phyloP scores from a whole-genome alignment of 805 yeast genomes.

The Candida montana region DNA sequence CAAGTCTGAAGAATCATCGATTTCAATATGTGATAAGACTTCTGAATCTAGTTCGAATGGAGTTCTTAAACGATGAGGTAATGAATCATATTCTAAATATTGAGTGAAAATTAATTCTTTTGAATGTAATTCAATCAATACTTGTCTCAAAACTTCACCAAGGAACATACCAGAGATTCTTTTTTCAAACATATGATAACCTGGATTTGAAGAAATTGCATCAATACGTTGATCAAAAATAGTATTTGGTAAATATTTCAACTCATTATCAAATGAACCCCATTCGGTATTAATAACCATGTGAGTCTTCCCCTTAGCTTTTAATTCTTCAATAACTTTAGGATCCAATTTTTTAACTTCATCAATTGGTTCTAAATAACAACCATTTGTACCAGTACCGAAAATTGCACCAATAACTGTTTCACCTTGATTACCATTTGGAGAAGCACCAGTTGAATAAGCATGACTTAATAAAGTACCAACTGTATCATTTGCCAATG shows the following conservation, averaged over 20 bases:
- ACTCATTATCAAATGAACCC: constrained; percentile 93
- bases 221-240: constrained; percentile 73
- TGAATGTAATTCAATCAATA: constrained; percentile 61
- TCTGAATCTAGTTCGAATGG: constrained; percentile 80
- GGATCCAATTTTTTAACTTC: constrained; percentile 71
- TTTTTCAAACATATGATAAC: constrained; percentile 89
- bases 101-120: constrained; percentile 55
- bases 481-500: constrained; percentile 92
- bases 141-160: constrained; percentile 81
- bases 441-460: constrained; percentile 55
- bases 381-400: constrained; percentile 98
- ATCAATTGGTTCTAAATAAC: constrained; percentile 74
- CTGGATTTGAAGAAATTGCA: constrained; percentile 68
- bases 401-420: constrained; percentile 87
- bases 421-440: constrained; percentile 57
- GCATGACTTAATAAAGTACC: constrained; percentile 90
- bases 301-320: constrained; percentile 43
- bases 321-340: constrained; percentile 31
- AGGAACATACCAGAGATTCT: constrained; percentile 88
- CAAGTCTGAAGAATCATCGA: constrained; percentile 73
- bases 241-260: constrained; percentile 70
- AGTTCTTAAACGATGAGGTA: constrained; percentile 58
- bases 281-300: constrained; percentile 96
- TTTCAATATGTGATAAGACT: constrained; percentile 79
- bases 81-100: constrained; percentile 34